Base-by-base conservation (phyloP, 2,329 filamentous ascomycete genomes). In the Tolypocladium cylindrosporum region DNA sequence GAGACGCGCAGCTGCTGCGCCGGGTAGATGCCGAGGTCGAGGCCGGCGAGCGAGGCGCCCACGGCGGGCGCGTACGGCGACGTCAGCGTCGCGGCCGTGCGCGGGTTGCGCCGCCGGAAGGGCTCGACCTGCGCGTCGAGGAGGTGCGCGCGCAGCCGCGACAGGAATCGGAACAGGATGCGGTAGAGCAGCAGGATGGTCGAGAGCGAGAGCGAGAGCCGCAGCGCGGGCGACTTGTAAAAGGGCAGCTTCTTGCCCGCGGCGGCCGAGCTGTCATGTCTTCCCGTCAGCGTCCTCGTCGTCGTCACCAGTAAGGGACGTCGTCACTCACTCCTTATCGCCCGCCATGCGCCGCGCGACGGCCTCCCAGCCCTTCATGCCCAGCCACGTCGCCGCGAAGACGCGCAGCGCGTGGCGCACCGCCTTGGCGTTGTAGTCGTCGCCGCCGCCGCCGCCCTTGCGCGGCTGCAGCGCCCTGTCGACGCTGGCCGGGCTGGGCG, bases 171-270 rank as follows among this genome's bases (percentile, higher is more conserved):
- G 74, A 93, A 91, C 34, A 97, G 84, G 1, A 96, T 79, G 37
- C 94, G 86, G 71, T 99, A 94, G 61, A 96, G 84, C 50, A 97
- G 84, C 24, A 97, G 81, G 62, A 97, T 91, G 3, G 89, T 82
- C 19, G 91, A 92, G 16, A 97, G 80, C 0, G 91, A 94, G 10
- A 92, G 77, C 0, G 91, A 93, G 11, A 96, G 79, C 57, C 91
- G 84, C 55, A 94, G 77, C 31, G 89, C 88, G 0, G 86, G 79
- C 0, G 87, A 90, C 61, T 81, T 83, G 74, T 83, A 80, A 19
- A 85, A 74, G 0, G 82, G 78, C 48, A 79, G 74, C 64, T 80
- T 83, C 64, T 79, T 70, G n/a, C 63, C 59, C 14, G 68, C 71
- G 21, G 59, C 48, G 21, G 62, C 62, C 1, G 67, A 57, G 34